phyloP scores from a whole-genome alignment of 768 basidiomycete species.

The Paxillus ammoniavirescens region DNA sequence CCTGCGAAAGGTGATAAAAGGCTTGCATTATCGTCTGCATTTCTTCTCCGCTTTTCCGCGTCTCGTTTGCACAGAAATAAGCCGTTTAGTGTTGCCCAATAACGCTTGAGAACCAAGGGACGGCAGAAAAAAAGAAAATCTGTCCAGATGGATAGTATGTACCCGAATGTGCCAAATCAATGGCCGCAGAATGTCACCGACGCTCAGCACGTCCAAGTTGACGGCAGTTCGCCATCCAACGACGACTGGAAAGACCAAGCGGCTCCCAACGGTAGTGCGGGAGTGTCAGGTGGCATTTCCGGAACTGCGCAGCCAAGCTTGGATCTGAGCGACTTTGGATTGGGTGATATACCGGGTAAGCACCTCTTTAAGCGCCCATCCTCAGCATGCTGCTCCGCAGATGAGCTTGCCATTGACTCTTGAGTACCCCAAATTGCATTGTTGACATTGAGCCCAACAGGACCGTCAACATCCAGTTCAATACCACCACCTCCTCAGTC shows the following conservation, averaged over 20 bases:
- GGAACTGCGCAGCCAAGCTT: slow-evolving; percentile 31
- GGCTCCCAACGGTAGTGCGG: slow-evolving; percentile 20
- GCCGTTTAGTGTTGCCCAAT: slow-evolving; percentile 42
- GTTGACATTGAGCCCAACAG: slow-evolving; percentile 20
- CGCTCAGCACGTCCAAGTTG: slow-evolving; percentile 32
- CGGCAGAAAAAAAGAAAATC: slow-evolving; percentile 40
- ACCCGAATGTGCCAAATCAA: slow-evolving; percentile 43
- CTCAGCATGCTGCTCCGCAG: slow-evolving; percentile 1
- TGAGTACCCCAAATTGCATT: background rate
- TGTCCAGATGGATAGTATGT: slow-evolving; percentile 46
- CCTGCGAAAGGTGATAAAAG: slow-evolving; percentile 39
- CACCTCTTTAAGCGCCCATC: slow-evolving; percentile 30
- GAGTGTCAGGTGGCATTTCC: slow-evolving; percentile 24
- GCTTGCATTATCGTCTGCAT: slow-evolving; percentile 37
- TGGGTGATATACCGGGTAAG: slow-evolving; percentile 46
- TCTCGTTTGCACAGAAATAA: slow-evolving; percentile 45
- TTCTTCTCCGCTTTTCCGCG: slow-evolving; percentile 35
- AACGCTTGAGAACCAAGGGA: slow-evolving; percentile 41
- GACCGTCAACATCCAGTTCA: slow-evolving; percentile 40
- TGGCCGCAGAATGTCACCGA: slow-evolving; percentile 39
- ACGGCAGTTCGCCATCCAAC: slow-evolving; percentile 28
- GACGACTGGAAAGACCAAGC: slow-evolving; percentile 41
- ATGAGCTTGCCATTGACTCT: slow-evolving; percentile 8
- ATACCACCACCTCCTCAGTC: slow-evolving; percentile 39
- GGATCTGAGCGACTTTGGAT: slow-evolving; percentile 43